These are phyloP conservation scores for Daedalea quercina DNA, from an alignment of 768 basidiomycete genomes.

Conservation along the genomic window DNA sequence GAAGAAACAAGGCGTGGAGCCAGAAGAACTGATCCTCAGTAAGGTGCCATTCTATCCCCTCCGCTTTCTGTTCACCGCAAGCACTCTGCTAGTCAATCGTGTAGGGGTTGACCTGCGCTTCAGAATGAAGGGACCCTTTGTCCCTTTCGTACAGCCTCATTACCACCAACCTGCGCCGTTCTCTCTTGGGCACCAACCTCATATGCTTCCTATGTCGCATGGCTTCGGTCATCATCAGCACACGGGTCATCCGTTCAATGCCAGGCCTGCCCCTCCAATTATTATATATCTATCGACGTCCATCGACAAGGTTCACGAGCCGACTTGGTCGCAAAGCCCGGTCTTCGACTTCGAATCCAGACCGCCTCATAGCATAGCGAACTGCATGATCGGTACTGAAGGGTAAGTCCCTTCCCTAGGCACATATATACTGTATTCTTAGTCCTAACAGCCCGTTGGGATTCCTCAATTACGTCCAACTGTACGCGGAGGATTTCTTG, in stretches of 20 bases:
- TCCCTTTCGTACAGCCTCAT: not conserved
- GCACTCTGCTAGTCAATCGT: constrained; percentile 32
- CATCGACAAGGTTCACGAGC: constrained; percentile 22
- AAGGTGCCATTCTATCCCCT: not conserved
- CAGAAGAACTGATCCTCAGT: constrained; percentile 34
- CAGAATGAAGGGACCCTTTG: not conserved
- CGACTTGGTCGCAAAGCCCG: constrained; percentile 35
- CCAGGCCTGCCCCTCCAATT: constrained; percentile 13
- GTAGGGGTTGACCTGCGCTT: constrained; percentile 36
- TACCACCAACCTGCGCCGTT: constrained; percentile 23
- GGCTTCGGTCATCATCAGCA: not conserved
- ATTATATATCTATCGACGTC: constrained; percentile 40
- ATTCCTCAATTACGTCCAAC: constrained; percentile 32
- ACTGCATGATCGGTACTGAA: constrained; percentile 23
- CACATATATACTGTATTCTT: not conserved
- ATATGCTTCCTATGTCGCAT: constrained; percentile 32
- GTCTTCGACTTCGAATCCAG: constrained; percentile 6
- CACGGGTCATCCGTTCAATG: not conserved
- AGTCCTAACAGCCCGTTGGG: constrained; percentile 24
- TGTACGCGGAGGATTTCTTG: constrained; percentile 30
- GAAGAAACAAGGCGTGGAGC: constrained; percentile 25
- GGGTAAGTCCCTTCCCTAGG: constrained; percentile 12
- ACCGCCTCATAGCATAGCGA: constrained; percentile 13
- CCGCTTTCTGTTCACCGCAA: not conserved
- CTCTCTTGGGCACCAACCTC: constrained; percentile 32